Conservation (phyloP, 805 yeast genomes). For the Candida sithepensis region DNA sequence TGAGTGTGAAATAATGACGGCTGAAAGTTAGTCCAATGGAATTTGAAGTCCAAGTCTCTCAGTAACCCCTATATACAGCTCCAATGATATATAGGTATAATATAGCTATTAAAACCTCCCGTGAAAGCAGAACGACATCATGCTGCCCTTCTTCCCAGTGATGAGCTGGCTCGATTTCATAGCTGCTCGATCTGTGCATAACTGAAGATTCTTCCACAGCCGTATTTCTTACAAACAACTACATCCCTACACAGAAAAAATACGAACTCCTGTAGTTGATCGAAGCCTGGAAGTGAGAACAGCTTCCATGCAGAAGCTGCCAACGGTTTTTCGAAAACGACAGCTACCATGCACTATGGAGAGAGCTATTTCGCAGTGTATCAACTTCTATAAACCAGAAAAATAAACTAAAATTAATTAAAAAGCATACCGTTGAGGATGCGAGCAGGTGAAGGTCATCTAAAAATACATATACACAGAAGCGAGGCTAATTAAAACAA, state of each 20-base stretch:
- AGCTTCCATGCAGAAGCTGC: no score
- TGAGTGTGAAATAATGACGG: no score
- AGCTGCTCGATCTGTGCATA: not conserved
- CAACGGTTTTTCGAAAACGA: no score
- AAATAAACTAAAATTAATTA: not conserved
- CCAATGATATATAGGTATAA: not conserved
- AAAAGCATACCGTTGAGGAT: conserved; percentile 25
- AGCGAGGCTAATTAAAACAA: conserved; percentile 1
- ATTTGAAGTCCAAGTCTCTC: no score
- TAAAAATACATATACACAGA: conserved; percentile 14
- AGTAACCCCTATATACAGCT: not conserved
- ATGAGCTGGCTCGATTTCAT: not conserved
- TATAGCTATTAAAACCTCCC: not conserved
- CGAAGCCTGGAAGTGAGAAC: no score
- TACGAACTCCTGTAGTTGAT: no score
- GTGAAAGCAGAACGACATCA: no score
- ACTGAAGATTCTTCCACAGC: no score
- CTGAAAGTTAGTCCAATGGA: no score
- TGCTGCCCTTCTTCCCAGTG: not conserved
- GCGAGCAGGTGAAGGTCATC: conserved; percentile 10
- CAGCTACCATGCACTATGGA: no score
- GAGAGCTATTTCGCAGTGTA: no score
- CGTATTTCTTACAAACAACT: not conserved
- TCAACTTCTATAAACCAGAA: not conserved
- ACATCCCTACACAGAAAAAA: no score